Base-by-base conservation (phyloP, 768 basidiomycete species). In the Amanita polypyramis region DNA sequence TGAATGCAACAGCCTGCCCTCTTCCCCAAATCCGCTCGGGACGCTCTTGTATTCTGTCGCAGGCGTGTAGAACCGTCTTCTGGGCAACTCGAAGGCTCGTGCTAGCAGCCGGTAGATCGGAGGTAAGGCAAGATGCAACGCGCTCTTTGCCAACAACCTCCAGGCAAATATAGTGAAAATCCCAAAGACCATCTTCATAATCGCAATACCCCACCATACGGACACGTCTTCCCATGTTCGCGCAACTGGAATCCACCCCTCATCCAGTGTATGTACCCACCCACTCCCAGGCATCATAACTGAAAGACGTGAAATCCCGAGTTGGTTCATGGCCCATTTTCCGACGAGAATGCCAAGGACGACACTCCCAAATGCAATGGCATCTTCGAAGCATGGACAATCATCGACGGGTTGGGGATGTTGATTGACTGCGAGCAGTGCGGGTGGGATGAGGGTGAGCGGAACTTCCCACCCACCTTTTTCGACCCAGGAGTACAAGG, bases 361-460 rank as follows among this genome's bases (percentile, higher is more conserved):
- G 35, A 92, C 92, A 20, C 87, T 82, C n/a, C 86, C 66, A 54
- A 93, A 85, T 0, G 95, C 92, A 43, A 97, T 94, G 2, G 94
- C 90, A 58, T 98, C 95, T 60, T 96, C 95, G 63, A 96, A 99
- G 64, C 95, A 97, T 2, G 95, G 95, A 55, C 95, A 97, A 57
- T 95, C 91, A 49, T 98, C 94, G 7, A 95, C 87, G 0, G 95
- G 95, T 55, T 94, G 85, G 0, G 94, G 92, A 58, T 94, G 91
- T 52, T 87, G 80, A 58, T 92, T 84, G n/a, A 94, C 82, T 15
- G 85, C 65, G 4, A 87, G 66, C 11, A 91, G 66, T 49, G 76
- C 79, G n/a, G 85, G 52, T 0, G 80, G 73, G 21, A 84, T 70
- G 36, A 80, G 62, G 8, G 74, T 72, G 32, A 76, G 58, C 5